These are phyloP conservation scores for Polyplosphaeria fusca DNA, from an alignment of 495 filamentous ascomycete genomes.

Conservation along the genomic window DNA sequence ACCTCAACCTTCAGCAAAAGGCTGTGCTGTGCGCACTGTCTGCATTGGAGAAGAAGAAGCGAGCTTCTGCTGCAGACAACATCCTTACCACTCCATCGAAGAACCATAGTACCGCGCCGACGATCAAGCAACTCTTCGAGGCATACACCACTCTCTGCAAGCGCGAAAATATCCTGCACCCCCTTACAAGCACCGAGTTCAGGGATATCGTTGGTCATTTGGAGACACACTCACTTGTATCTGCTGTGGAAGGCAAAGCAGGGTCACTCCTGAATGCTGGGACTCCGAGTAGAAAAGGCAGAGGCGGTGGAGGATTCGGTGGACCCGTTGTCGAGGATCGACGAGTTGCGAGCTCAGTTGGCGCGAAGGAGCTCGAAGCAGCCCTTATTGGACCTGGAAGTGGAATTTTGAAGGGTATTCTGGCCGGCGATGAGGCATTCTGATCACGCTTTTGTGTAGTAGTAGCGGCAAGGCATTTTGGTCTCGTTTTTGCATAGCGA, in stretches of 20 bases:
- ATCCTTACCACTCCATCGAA: conserved; percentile 58
- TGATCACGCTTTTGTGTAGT: no score
- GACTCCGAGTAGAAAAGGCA: conserved; percentile 40
- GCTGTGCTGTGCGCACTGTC: conserved; percentile 85
- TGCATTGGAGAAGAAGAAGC: conserved; percentile 68
- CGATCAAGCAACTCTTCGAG: conserved; percentile 72
- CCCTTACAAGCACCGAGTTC: conserved; percentile 85
- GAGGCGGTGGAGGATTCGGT: conserved; percentile 38
- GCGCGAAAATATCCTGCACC: conserved; percentile 77
- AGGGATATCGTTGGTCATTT: conserved; percentile 86
- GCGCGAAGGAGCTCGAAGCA: conserved; percentile 33
- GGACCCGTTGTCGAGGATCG: conserved; percentile 37
- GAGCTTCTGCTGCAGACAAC: conserved; percentile 17
- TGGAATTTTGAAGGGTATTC: conserved; percentile 38
- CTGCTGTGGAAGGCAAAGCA: conserved; percentile 61
- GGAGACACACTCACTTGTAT: conserved; percentile 77
- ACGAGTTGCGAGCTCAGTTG: conserved; percentile 39
- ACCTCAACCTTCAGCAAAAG: conserved; percentile 93
- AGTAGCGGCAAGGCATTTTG: no score
- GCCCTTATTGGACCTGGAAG: conserved; percentile 38
- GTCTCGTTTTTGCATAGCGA: no score
- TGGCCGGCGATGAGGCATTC: conserved; percentile 34
- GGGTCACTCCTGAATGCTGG: conserved; percentile 35
- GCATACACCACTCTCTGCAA: conserved; percentile 77
- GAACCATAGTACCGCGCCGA: conserved; percentile 54